Evolutionary conservation across 805 yeast genomes (phyloP), one percentile per base, ranked within the genome.

Genomic region (Candida maltosa): DNA sequence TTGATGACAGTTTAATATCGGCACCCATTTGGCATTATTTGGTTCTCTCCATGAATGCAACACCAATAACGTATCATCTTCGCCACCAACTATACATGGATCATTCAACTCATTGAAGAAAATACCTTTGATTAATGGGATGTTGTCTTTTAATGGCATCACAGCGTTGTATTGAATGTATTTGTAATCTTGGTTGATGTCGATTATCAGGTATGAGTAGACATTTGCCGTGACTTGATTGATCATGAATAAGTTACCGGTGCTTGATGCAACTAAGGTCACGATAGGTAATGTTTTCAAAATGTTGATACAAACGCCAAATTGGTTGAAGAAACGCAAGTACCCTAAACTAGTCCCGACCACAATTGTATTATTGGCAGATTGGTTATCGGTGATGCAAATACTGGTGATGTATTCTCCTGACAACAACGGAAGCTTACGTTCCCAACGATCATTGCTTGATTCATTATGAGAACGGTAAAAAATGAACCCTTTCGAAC

Each of bases 81-180:
- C 65, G n/a, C 94, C 96, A 0, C 64, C 57, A 37, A 81, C 83
- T 5, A 89, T 56, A 44, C 93, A 84, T 1, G 98, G 98, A 56
- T 91, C 97, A 15, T 95, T 95, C 49, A 76, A 81, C 29, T 81
- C 80, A 28, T 87, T 83, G 66, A 91, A 93, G 51, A 93, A 88
- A n/a, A 86, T 55, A 2, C 89, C 82, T 43, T 75, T 77, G 45
- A 83, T 57, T 38, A 66, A 60, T 48, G 63, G 71, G 2, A 36
- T 29, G n/a, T 15, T 25, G 5, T 31, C 40, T 30, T 46, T 50
- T 26, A 70, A 50, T 5, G 74, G 73, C 26, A 70, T 44, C 5
- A 59, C 29, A 15, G 60, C 54, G 37, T 65, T 61, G 34, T 69
- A 72, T 40, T 69, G 72, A 16, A 64, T 40, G 30, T 51, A 65